Conservation (phyloP, 1,139 yeast species). For the Yamadazyma jaroonii region DNA sequence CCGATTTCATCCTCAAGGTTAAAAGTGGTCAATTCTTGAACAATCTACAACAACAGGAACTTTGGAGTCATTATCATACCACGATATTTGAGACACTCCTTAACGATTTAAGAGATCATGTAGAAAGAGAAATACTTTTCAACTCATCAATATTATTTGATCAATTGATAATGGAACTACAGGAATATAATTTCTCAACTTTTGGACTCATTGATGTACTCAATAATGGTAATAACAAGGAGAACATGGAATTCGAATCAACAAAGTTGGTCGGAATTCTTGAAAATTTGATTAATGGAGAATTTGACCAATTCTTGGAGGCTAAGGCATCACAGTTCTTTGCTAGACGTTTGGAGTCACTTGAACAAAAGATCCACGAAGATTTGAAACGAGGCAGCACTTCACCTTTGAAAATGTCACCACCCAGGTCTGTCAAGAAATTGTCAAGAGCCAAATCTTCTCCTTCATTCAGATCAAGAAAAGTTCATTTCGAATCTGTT, state of each 20-base stretch:
- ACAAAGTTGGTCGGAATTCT: conserved; percentile 17
- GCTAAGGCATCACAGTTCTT: conserved; percentile 26
- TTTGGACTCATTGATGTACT: conserved; percentile 14
- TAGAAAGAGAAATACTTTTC: conserved; percentile 54
- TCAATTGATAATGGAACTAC: conserved; percentile 30
- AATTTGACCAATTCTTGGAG: conserved; percentile 36
- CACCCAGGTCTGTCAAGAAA: conserved; percentile 25
- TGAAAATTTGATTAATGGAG: conserved; percentile 34
- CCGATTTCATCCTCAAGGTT: conserved; percentile 47
- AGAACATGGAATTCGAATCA: conserved; percentile 6
- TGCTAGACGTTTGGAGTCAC: conserved; percentile 17
- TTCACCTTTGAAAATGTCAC: conserved; percentile 31
- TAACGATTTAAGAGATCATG: conserved; percentile 39
- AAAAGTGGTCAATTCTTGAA: conserved; percentile 42
- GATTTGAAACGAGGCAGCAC: conserved; percentile 22
- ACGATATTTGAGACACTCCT: conserved; percentile 39
- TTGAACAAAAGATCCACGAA: background rate
- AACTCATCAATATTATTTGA: conserved; percentile 53
- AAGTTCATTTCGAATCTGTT: conserved; percentile 25
- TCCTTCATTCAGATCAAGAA: conserved; percentile 20
- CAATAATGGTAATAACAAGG: conserved; percentile 7
- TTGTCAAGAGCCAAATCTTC: conserved; percentile 14
- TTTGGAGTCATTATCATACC: conserved; percentile 51
- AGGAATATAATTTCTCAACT: conserved; percentile 21
- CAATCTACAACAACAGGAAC: conserved; percentile 48